These are phyloP conservation scores for Staphylotrichum tortipilum DNA, from an alignment of 495 filamentous ascomycete genomes.

Conservation along the genomic window DNA sequence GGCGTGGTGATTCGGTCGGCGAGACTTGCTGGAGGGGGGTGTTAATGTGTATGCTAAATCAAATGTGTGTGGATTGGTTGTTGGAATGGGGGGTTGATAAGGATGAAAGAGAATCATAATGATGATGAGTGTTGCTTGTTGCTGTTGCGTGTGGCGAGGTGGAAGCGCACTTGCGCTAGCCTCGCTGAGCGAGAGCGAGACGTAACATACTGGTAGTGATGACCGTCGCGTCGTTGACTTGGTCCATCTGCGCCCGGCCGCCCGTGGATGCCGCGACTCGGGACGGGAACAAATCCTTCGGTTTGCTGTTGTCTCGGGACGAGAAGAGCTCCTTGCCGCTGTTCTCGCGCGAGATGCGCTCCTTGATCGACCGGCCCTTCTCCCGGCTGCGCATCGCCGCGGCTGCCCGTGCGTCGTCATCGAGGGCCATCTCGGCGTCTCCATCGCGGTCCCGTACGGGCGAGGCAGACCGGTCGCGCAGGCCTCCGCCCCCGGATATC, in stretches of 20 bases:
- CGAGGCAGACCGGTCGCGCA: slow-evolving; percentile 61
- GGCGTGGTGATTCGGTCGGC: slow-evolving; percentile 34
- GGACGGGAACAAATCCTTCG: slow-evolving; percentile 66
- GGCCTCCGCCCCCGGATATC: slow-evolving; percentile 25
- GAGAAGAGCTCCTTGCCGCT: slow-evolving; percentile 61
- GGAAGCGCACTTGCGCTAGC: slow-evolving; percentile 7
- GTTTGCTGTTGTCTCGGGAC: slow-evolving; percentile 32
- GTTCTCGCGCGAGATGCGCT: slow-evolving; percentile 28
- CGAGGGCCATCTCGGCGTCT: slow-evolving; percentile 39
- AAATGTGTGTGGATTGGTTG: no score
- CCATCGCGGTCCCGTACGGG: slow-evolving; percentile 58
- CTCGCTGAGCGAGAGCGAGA: slow-evolving; percentile 14
- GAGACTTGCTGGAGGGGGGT: slow-evolving; percentile 22
- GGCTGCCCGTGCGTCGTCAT: slow-evolving; percentile 22
- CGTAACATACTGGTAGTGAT: slow-evolving; percentile 29
- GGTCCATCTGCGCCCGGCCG: slow-evolving; percentile 32
- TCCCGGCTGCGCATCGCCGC: slow-evolving; percentile 32
- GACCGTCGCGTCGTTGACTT: slow-evolving; percentile 38
- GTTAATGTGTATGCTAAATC: no score
- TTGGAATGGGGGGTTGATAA: no score
- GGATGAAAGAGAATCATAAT: no score
- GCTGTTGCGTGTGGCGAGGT: not conserved
- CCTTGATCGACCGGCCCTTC: slow-evolving; percentile 39
- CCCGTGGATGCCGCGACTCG: slow-evolving; percentile 30
- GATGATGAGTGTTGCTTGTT: not conserved